Conservation (phyloP, 108 stramenopile genomes). For the Thalassiosira profunda region DNA sequence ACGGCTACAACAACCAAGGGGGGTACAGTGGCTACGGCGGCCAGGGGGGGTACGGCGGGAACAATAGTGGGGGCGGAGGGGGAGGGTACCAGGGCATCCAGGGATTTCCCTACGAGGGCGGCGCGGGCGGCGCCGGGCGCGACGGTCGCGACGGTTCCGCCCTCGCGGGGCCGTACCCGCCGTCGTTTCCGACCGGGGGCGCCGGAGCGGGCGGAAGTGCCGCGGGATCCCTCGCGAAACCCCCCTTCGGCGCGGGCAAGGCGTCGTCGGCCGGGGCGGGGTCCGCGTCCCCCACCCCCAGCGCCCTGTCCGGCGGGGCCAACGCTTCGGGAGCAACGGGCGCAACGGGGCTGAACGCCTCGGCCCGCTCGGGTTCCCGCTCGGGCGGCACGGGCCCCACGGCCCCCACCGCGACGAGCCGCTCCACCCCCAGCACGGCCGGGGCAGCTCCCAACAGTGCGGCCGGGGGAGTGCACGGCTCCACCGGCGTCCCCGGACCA, state of each 20-base stretch:
- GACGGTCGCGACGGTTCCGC: conserved; percentile 11
- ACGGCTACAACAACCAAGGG: no score
- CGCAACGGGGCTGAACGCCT: no score
- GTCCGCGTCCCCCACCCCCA: no score
- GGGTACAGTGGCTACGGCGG: no score
- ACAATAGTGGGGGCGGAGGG: conserved; percentile 6
- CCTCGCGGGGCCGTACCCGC: conserved; percentile 27
- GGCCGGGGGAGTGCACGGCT: not conserved
- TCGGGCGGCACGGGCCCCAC: not conserved
- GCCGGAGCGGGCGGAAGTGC: no score
- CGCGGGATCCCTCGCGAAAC: conserved; percentile 10
- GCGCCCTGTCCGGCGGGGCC: no score
- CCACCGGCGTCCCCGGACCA: conserved; percentile 35
- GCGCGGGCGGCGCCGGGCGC: not conserved
- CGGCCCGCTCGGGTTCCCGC: no score
- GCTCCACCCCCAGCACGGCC: no score
- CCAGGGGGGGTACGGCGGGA: not conserved
- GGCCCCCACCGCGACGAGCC: not conserved
- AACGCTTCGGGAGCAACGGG: no score
- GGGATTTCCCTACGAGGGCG: not conserved
- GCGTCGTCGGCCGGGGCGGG: no score
- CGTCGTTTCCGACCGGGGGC: conserved; percentile 23
- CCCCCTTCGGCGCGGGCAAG: not conserved
- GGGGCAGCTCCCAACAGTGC: conserved; percentile 4
- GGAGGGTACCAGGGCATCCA: not conserved